Base-by-base conservation (phyloP, 495 filamentous ascomycete genomes). In the Neurospora sp. region DNA sequence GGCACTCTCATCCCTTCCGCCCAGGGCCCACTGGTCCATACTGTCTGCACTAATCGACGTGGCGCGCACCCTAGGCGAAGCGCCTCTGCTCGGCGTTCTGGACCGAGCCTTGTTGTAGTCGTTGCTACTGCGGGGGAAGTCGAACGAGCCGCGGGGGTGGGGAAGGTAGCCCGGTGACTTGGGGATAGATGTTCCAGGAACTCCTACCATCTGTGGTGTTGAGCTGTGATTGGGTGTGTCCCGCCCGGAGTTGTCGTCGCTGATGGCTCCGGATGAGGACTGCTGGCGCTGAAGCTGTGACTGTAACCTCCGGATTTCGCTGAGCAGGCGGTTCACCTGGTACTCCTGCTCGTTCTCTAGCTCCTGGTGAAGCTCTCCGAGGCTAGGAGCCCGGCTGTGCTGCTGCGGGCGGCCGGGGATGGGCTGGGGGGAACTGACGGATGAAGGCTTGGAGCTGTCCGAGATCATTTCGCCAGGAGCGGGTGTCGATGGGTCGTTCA, bases 321-420 rank as follows among this genome's bases (percentile, higher is more conserved):
- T 89, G 21, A 99, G 86, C 1, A 99, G 89, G 39, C 95, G 91
- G 78, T 98, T 98, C 81, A 99, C 96, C 83, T 97, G 95, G 13
- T 90, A 93, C 82, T 99, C 96, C 81, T 97, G 94, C 79, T 99
- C 96, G 70, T 91, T 92, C 82, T 99, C 96, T 8, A 98, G 85
- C 79, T 97, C 93, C 77, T 99, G 95, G 79, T 98, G 94, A 43
- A 99, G 85, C 82, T 98, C 95, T n/a, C 95, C 95, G 62, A 98
- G 82, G 72, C 93, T 97, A 1, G 94, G 94, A 10, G 92, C 83
- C 11, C 87, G 85, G 71, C 80, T 80, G 74, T 92, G 92, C 75
- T 90, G 89, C 9, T 89, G 84, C 17, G 91, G 90, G 40, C 88
- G 92, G 5, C 82, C 82, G 4, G 89, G 81, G 54, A 90, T 77